These are phyloP conservation scores for Fusarium mexicanum DNA, from an alignment of 2,329 filamentous ascomycete genomes.

Conservation along the genomic window DNA sequence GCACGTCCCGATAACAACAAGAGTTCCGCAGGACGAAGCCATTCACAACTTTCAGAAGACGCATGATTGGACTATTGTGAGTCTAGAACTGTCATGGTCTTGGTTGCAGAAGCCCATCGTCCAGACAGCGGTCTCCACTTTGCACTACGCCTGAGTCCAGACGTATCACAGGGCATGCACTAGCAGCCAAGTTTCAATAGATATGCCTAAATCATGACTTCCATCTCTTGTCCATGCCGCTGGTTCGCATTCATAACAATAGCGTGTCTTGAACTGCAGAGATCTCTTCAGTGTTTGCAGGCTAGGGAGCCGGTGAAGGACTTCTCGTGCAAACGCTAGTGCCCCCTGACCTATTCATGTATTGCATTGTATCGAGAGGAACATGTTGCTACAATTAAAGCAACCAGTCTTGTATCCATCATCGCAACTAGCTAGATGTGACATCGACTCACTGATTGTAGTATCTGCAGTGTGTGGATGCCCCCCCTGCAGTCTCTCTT, in stretches of 20 bases:
- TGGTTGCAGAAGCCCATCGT: neutral
- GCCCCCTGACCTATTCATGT: neutral
- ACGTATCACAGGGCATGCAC: constrained; percentile 1
- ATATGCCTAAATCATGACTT: neutral
- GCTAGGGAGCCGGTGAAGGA: neutral
- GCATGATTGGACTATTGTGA: neutral
- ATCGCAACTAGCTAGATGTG: neutral
- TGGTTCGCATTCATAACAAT: neutral
- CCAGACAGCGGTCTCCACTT: neutral
- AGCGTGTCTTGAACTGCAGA: neutral
- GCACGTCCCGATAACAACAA: neutral
- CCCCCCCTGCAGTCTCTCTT: neutral
- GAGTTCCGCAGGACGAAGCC: neutral
- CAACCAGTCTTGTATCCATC: neutral
- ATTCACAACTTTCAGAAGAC: neutral
- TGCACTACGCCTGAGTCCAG: neutral
- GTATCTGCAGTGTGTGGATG: neutral
- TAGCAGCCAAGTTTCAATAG: neutral
- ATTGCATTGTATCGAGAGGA: neutral
- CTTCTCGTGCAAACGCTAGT: neutral
- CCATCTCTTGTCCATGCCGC: constrained; percentile 1
- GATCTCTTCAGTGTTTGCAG: neutral
- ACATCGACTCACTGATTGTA: neutral
- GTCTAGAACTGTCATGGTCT: neutral
- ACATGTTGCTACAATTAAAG: neutral